Evolutionary conservation across 2,329 filamentous ascomycete genomes (phyloP).

Genomic region (Thelonectria rubi): DNA sequence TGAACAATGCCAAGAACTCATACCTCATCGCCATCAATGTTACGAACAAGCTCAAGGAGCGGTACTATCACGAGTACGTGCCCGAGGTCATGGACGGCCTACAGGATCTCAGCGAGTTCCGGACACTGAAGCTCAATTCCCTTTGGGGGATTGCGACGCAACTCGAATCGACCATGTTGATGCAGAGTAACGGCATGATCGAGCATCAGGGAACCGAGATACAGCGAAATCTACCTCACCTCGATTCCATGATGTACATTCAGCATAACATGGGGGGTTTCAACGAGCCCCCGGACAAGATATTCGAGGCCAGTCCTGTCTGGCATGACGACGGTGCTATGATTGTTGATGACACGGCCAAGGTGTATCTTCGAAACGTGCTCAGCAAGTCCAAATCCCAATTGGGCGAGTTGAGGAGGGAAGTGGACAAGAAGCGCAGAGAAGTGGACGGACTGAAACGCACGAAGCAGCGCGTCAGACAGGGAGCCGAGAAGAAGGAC

Average conservation of each 20-base stretch:
- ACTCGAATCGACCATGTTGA: conserved; percentile 82
- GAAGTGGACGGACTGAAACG: conserved; percentile 84
- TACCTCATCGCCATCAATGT: conserved; percentile 97
- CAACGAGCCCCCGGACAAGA: conserved; percentile 84
- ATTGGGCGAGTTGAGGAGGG: conserved; percentile 79
- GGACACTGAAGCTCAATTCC: conserved; percentile 82
- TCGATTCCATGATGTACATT: conserved; percentile 98
- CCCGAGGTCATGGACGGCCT: conserved; percentile 92
- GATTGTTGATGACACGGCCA: conserved; percentile 85
- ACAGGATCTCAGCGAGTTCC: conserved; percentile 92
- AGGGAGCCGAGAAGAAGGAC: conserved; percentile 87
- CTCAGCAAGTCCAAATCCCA: conserved; percentile 89
- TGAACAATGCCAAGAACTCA: conserved; percentile 99
- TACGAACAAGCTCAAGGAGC: conserved; percentile 96
- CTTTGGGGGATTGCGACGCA: conserved; percentile 84
- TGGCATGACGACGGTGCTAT: conserved; percentile 95
- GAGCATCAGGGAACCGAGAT: conserved; percentile 82
- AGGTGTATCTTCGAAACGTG: conserved; percentile 90
- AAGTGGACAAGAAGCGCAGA: conserved; percentile 84
- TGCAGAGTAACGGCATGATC: conserved; percentile 76
- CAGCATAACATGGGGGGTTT: conserved; percentile 86
- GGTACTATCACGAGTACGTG: conserved; percentile 96
- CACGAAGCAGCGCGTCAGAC: conserved; percentile 77
- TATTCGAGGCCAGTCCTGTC: conserved; percentile 92
- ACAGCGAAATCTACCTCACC: conserved; percentile 82